Conservation (phyloP, 2,329 filamentous ascomycete species). For the Hymenoscyphus scutula region DNA sequence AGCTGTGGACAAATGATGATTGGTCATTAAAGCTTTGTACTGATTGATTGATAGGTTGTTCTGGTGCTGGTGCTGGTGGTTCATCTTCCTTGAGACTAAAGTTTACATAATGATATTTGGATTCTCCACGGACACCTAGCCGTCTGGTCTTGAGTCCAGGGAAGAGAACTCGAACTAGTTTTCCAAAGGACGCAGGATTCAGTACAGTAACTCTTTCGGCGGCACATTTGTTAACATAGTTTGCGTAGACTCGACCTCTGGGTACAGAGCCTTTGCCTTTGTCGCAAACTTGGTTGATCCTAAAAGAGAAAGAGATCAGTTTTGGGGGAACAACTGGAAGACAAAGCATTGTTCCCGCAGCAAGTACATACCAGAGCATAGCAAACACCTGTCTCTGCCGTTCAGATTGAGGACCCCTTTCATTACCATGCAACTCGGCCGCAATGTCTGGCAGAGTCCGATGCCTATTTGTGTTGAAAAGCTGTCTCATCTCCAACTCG, state of each 20-base stretch:
- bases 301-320: constrained; percentile 36
- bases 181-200: constrained; percentile 96
- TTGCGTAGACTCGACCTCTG: constrained; percentile 88
- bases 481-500: constrained; percentile 74
- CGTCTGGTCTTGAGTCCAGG: constrained; percentile 90
- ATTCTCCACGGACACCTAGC: constrained; percentile 90
- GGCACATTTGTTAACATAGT: constrained; percentile 89
- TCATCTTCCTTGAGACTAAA: constrained; percentile 59
- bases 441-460: constrained; percentile 70
- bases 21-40: constrained; percentile 50
- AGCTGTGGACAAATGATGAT: constrained; percentile 46
- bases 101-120: constrained; percentile 93
- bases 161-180: constrained; percentile 93
- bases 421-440: constrained; percentile 72
- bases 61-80: constrained; percentile 38
- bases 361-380: constrained; percentile 71
- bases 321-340: neutral
- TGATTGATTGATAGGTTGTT: constrained; percentile 41
- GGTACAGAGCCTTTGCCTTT: constrained; percentile 83
- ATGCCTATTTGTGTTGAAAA: constrained; percentile 67
- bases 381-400: constrained; percentile 83
- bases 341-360: neutral
- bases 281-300: constrained; percentile 71
- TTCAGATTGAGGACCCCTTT: constrained; percentile 77
- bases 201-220: constrained; percentile 91